These are phyloP conservation scores for Coniferiporia sulphurascens DNA, from an alignment of 1,284 basidiomycete genomes.

Conservation along the genomic window DNA sequence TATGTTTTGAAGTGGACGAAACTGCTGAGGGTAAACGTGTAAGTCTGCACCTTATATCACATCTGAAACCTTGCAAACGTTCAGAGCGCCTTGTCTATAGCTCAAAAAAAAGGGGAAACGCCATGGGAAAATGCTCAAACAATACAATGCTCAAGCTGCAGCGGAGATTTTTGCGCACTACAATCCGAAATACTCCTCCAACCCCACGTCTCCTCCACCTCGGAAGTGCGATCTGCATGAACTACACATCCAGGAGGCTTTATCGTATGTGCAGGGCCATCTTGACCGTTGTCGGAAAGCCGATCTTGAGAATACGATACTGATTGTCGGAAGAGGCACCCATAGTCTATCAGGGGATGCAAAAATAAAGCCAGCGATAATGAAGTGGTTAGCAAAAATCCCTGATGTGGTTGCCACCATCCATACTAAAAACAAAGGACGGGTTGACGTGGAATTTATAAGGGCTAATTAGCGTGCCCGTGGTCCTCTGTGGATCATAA, in stretches of 20 bases:
- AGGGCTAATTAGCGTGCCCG: too few species aligned
- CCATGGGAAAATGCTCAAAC: constrained; percentile 11
- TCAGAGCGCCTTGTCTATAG: too few species aligned
- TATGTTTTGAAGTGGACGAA: too few species aligned
- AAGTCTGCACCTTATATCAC: too few species aligned
- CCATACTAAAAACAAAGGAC: constrained; percentile 15
- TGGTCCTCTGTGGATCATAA: too few species aligned
- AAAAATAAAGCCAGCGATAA: constrained; percentile 16
- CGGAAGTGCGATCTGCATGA: constrained; percentile 16
- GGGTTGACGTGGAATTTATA: constrained; percentile 12
- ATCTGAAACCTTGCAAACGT: too few species aligned
- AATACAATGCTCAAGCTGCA: constrained; percentile 12
- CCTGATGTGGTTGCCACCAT: constrained; percentile 4
- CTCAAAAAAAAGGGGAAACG: constrained; percentile 7
- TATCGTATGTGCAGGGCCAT: constrained; percentile 8
- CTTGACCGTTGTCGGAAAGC: constrained; percentile 7
- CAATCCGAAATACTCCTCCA: constrained; percentile 1
- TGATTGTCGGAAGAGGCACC: constrained; percentile 15
- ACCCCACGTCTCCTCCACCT: not conserved
- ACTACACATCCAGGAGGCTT: constrained; percentile 16
- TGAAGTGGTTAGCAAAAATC: constrained; percentile 2
- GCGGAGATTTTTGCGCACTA: constrained; percentile 10
- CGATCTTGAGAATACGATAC: constrained; percentile 15
- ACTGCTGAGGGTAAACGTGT: too few species aligned
- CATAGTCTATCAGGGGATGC: constrained; percentile 14